phyloP scores from a whole-genome alignment of 2,329 filamentous ascomycete genomes.

The Nannizzia gypsea region DNA sequence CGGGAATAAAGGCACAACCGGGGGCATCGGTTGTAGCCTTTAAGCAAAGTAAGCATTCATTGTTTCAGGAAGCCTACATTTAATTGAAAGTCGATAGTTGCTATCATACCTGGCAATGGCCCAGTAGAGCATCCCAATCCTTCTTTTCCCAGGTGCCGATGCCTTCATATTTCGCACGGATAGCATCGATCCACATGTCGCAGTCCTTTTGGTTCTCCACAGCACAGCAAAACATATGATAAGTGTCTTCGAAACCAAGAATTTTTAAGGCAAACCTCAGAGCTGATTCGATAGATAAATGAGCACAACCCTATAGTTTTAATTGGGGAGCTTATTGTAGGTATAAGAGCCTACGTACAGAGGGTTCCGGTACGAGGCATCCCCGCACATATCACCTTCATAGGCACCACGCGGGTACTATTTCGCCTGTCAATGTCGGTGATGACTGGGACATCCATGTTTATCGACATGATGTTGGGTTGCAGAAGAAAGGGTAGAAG shows the following conservation, averaged over 20 bases:
- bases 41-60: not conserved
- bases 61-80: no score
- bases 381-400: conserved; percentile 9
- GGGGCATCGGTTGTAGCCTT: conserved; percentile 59
- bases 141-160: conserved; percentile 51
- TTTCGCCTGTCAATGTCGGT: conserved; percentile 8
- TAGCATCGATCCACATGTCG: conserved; percentile 58
- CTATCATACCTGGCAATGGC: conserved; percentile 41
- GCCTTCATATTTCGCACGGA: conserved; percentile 51
- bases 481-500: not conserved
- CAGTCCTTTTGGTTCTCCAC: conserved; percentile 58
- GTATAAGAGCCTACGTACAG: conserved; percentile 1
- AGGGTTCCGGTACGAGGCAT: conserved; percentile 9
- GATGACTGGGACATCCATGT: not conserved
- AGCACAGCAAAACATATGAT: conserved; percentile 58
- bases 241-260: conserved; percentile 55
- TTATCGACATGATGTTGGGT: not conserved
- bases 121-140: conserved; percentile 58
- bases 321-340: not conserved
- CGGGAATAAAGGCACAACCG: conserved; percentile 54
- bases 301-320: not conserved
- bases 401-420: conserved; percentile 6
- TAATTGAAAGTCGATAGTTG: not conserved
- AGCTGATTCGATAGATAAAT: conserved; percentile 30
- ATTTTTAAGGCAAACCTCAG: conserved; percentile 54